Evolutionary conservation across 1,284 basidiomycete genomes (phyloP).

Genomic region (Hypsizygus ulmarius): DNA sequence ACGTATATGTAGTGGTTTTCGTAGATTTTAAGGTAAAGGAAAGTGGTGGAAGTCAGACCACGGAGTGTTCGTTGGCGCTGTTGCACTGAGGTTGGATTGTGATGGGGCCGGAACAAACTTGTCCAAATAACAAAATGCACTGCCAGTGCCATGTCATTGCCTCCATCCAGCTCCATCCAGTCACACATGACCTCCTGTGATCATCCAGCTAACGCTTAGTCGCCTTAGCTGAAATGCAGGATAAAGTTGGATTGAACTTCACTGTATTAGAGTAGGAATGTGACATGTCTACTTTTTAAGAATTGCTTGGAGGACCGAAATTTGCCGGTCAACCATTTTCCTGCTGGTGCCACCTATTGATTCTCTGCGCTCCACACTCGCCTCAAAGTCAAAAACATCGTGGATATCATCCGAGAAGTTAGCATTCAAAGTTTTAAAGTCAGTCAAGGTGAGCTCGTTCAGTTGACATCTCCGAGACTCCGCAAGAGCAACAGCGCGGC

Average conservation of each 20-base stretch:
- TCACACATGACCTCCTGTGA: too few relatives aligned
- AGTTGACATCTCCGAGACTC: conserved; percentile 82
- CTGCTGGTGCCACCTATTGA: conserved; percentile 91
- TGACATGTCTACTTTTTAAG: conserved; percentile 31
- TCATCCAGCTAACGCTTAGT: too few relatives aligned
- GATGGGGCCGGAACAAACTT: conserved; percentile 17
- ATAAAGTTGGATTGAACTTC: too few relatives aligned
- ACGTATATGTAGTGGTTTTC: conserved; percentile 12
- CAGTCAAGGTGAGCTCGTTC: conserved; percentile 75
- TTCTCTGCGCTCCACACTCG: conserved; percentile 90
- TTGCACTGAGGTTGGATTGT: conserved; percentile 12
- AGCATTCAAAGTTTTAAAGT: conserved; percentile 75
- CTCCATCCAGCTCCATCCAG: too few relatives aligned
- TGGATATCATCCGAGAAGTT: conserved; percentile 84
- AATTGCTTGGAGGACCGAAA: conserved; percentile 61
- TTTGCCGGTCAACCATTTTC: conserved; percentile 84
- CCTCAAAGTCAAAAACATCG: conserved; percentile 88
- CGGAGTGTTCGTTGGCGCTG: conserved; percentile 16
- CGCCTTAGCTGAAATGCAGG: too few relatives aligned
- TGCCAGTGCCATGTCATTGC: background rate
- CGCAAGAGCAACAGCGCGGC: conserved; percentile 91
- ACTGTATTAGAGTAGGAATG: too few relatives aligned
- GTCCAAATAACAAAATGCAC: conserved; percentile 15
- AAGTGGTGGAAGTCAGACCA: conserved; percentile 19
- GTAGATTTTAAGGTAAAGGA: conserved; percentile 7